phyloP scores from a whole-genome alignment of 768 basidiomycete species.

The Suillus variegatus region DNA sequence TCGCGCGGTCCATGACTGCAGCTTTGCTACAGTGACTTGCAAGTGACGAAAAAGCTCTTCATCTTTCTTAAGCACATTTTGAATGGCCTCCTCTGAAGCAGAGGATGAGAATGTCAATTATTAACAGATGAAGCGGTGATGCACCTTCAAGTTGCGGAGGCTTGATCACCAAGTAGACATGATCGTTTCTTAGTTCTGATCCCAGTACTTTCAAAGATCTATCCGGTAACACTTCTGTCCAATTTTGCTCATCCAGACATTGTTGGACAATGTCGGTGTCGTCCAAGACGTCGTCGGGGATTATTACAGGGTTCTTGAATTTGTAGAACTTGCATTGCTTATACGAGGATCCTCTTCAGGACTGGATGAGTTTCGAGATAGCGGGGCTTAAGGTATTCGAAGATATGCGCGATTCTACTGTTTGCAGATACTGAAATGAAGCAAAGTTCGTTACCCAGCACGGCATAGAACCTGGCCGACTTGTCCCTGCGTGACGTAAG shows the following conservation, averaged over 20 bases:
- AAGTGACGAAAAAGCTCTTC: neutral
- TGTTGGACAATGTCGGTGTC: neutral
- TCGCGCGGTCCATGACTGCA: neutral
- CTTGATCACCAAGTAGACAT: slow-evolving; percentile 1
- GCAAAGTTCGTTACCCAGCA: neutral
- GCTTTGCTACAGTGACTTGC: neutral
- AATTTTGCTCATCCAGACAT: neutral
- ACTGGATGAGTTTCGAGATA: neutral
- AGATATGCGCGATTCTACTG: neutral
- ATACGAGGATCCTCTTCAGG: neutral
- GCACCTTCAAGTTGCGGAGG: neutral
- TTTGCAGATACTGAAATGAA: neutral
- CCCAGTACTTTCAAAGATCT: neutral
- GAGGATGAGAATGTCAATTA: neutral
- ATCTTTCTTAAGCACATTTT: neutral
- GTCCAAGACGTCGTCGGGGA: neutral
- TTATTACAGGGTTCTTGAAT: neutral
- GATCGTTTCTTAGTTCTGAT: no score
- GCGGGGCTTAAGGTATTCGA: neutral
- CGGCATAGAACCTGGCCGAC: neutral
- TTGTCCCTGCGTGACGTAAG: neutral
- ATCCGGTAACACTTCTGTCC: neutral
- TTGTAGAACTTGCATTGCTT: neutral
- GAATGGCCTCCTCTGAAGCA: neutral
- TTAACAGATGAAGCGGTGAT: neutral